A percentile compares a stretch with the other conserved stretches of the same genome.
phyloP scores from a whole-genome alignment of 2,329 filamentous ascomycete genomes.

The Colletotrichum lupini region DNA sequence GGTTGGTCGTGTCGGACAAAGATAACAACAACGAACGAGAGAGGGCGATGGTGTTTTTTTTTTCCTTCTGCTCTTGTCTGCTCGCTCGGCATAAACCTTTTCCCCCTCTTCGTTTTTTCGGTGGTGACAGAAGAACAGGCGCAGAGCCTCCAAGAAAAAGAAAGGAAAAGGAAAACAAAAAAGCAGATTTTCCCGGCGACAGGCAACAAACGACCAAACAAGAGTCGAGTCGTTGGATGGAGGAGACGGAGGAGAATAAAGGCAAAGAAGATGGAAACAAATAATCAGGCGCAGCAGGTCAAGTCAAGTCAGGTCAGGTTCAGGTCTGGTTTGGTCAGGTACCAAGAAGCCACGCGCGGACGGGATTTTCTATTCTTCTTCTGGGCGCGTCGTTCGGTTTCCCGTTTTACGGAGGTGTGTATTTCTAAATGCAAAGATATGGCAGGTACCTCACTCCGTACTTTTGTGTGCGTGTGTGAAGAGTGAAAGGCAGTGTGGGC shows the following conservation, averaged over 20 bases:
- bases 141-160: slow-evolving; percentile 26
- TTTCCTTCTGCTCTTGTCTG: background rate
- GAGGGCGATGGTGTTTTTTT: slow-evolving; percentile 13
- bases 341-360: slow-evolving; percentile 26
- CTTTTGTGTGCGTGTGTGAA: background rate
- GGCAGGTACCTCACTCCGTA: background rate
- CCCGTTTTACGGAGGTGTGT: slow-evolving; percentile 1
- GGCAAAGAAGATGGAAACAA: slow-evolving; percentile 7
- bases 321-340: background rate
- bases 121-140: slow-evolving; percentile 29
- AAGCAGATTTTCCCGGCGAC: background rate
- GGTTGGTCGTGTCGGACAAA: slow-evolving; percentile 14
- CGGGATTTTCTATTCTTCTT: slow-evolving; percentile 18
- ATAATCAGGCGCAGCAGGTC: background rate
- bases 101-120: slow-evolving; percentile 17
- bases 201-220: slow-evolving; percentile 1
- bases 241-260: background rate
- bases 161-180: background rate
- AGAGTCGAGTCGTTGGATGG: background rate
- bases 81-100: slow-evolving; percentile 12
- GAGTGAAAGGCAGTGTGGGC: background rate
- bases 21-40: slow-evolving; percentile 26
- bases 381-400: slow-evolving; percentile 19
- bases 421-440: background rate
- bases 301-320: background rate